These are phyloP conservation scores for Sungouiozyma intestinalis DNA, from an alignment of 805 yeast species.

Conservation along the genomic window DNA sequence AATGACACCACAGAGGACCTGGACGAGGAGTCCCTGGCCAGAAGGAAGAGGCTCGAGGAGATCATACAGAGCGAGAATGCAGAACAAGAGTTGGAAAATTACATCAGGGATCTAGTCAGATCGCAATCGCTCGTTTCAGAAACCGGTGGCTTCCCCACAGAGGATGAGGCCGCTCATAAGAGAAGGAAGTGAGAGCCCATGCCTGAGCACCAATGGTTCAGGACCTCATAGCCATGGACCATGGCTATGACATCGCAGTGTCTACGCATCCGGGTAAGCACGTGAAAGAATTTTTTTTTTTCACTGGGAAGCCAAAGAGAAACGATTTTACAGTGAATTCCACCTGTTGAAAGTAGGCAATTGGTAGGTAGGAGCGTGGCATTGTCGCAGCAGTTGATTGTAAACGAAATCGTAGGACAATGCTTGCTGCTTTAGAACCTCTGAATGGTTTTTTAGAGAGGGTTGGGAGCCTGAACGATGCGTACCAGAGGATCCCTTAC, in stretches of 20 bases:
- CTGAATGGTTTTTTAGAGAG: slow-evolving; percentile 1
- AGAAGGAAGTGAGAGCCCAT: neutral
- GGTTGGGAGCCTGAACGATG: slow-evolving; percentile 19
- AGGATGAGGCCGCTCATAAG: slow-evolving; percentile 15
- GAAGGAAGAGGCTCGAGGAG: slow-evolving; percentile 53
- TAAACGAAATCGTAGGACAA: too few species aligned
- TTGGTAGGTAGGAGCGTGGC: neutral
- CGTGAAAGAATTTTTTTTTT: too few species aligned
- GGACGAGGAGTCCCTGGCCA: slow-evolving; percentile 40
- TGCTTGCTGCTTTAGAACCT: slow-evolving; percentile 5
- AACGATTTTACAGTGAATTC: too few species aligned
- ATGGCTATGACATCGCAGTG: too few species aligned
- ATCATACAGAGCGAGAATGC: slow-evolving; percentile 74
- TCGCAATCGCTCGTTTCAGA: slow-evolving; percentile 33
- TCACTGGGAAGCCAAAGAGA: too few species aligned
- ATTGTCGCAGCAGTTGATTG: neutral
- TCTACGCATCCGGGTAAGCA: too few species aligned
- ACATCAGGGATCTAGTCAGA: slow-evolving; percentile 56
- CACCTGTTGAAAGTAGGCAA: too few species aligned
- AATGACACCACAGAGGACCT: slow-evolving; percentile 32
- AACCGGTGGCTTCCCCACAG: slow-evolving; percentile 9
- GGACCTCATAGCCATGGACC: too few species aligned
- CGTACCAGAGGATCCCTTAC: slow-evolving; percentile 24
- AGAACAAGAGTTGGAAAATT: slow-evolving; percentile 62
- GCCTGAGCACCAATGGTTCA: too few species aligned